phyloP scores from a whole-genome alignment of 2,329 filamentous ascomycete species.

The Nigrospora sphaerica region DNA sequence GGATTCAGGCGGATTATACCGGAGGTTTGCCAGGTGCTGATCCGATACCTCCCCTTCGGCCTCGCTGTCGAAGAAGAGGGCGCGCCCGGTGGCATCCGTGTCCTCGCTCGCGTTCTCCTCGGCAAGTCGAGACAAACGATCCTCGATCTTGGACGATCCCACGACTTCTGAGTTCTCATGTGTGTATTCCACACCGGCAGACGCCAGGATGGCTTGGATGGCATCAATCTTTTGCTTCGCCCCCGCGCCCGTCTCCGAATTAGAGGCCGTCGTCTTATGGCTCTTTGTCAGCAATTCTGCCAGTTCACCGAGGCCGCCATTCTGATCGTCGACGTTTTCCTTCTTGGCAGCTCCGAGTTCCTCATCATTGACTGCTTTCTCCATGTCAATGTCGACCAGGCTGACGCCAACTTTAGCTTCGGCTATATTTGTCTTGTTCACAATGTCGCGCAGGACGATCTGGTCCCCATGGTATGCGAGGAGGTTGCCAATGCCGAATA shows the following conservation, averaged over 20 bases:
- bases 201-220: conserved; percentile 80
- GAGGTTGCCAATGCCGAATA: conserved; percentile 85
- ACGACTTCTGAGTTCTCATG: conserved; percentile 96
- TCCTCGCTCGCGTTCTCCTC: conserved; percentile 45
- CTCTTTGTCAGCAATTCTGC: conserved; percentile 48
- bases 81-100: conserved; percentile 41
- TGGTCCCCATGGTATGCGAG: conserved; percentile 76
- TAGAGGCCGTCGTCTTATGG: conserved; percentile 34
- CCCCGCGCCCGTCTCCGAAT: conserved; percentile 22
- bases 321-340: conserved; percentile 43
- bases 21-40: conserved; percentile 22
- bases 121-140: conserved; percentile 70
- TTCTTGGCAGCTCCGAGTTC: conserved; percentile 38
- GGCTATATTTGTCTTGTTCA: conserved; percentile 96
- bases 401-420: conserved; percentile 82
- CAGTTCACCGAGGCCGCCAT: conserved; percentile 66
- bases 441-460: conserved; percentile 83
- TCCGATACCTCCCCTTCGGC: conserved; percentile 10
- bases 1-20: conserved; percentile 66
- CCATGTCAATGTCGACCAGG: conserved; percentile 69
- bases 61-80: conserved; percentile 51
- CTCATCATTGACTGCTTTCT: conserved; percentile 46
- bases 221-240: conserved; percentile 56
- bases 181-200: conserved; percentile 87
- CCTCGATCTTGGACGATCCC: conserved; percentile 87